Percentiles rank a stretch among this genome's conserved stretches.
Evolutionary conservation across 140 eudicot species (phyloP).

Genomic region (Eryngium alpinum): DNA sequence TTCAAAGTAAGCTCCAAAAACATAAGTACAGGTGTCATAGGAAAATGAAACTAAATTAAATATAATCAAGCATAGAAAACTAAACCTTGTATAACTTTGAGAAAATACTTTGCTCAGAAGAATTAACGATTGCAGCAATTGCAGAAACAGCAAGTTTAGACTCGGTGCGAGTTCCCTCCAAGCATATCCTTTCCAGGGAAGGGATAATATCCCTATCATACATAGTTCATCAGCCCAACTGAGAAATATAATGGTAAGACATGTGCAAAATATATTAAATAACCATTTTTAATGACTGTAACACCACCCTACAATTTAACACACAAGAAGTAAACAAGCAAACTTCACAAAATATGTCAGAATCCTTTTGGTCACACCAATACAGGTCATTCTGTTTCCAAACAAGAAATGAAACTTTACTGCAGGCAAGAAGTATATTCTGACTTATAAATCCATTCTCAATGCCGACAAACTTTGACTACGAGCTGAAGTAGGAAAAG

Average conservation of each 20-base stretch:
- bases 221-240: slow-evolving; percentile 18
- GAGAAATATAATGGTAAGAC: not conserved
- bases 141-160: slow-evolving; percentile 81
- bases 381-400: not conserved
- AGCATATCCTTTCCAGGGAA: slow-evolving; percentile 69
- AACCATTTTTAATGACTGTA: not conserved
- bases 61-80: slow-evolving; percentile 9
- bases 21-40: not conserved
- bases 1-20: not conserved
- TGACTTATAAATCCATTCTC: not conserved
- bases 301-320: not conserved
- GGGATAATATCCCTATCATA: slow-evolving; percentile 60
- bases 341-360: not conserved
- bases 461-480: not conserved
- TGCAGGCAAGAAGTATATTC: not conserved
- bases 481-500: not conserved
- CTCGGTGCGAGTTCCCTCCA: slow-evolving; percentile 76
- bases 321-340: not conserved
- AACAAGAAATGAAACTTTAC: not conserved
- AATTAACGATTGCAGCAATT: slow-evolving; percentile 45
- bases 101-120: slow-evolving; percentile 44
- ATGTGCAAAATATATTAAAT: not conserved
- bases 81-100: slow-evolving; percentile 66
- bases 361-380: not conserved
- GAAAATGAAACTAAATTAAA: not conserved